Percentiles rank a stretch among this genome's conserved stretches.
Evolutionary conservation across 78 protist species (phyloP).

Genomic region (Dictyostelium intermedium): DNA sequence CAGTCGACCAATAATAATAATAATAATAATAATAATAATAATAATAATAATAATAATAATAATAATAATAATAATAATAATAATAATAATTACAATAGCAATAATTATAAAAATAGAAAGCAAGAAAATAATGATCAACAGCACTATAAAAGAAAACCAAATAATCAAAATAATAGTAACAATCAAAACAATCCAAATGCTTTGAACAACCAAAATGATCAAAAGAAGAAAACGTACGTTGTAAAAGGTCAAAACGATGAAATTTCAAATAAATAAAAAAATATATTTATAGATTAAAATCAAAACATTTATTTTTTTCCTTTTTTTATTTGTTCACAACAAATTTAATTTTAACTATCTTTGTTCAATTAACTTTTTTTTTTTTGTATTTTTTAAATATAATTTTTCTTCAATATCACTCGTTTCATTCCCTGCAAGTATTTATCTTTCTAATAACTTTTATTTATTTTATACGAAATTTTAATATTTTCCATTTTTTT

Average conservation of each 20-base stretch:
- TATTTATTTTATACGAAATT: too few species aligned
- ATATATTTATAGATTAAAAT: neutral
- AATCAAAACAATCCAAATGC: neutral
- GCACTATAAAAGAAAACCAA: neutral
- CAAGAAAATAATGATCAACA: neutral
- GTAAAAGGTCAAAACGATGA: slow-evolving; percentile 9
- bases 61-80: neutral
- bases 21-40: neutral
- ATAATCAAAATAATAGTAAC: neutral
- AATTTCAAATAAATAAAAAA: neutral
- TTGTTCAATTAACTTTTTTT: too few species aligned
- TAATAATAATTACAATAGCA: neutral
- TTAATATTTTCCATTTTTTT: too few species aligned
- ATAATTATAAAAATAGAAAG: neutral
- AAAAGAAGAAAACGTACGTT: neutral
- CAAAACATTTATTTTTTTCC: too few species aligned
- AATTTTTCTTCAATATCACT: too few species aligned
- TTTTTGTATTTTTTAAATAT: too few species aligned
- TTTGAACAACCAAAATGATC: neutral
- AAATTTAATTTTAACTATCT: too few species aligned
- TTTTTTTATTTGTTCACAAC: too few species aligned
- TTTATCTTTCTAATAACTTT: too few species aligned
- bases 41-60: neutral
- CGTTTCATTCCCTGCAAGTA: too few species aligned
- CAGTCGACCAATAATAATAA: neutral